Evolutionary conservation across 1,139 yeast genomes (phyloP), one percentile per base, ranked within the genome.

Genomic region (Geotrichum histeridarum): DNA sequence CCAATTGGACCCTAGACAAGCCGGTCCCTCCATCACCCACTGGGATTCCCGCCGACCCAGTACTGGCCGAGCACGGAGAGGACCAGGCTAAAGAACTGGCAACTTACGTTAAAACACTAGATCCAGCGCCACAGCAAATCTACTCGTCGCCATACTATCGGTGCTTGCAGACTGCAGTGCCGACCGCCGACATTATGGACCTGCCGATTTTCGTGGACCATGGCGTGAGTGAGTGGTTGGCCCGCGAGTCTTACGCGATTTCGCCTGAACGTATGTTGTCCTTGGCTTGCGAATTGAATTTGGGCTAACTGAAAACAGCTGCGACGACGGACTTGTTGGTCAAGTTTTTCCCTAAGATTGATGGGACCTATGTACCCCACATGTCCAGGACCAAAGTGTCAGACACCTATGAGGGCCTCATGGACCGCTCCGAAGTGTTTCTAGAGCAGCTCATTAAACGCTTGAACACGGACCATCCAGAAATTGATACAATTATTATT

Each of bases 81-180:
- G 85, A 81, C 8, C 96, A 88, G 68, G 93, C 96, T 1, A 75
- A 77, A 54, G 89, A 88, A 64, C 72, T 88, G 54, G 77, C 72
- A 22, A 81, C 77, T 63, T 60, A 72, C 18, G 61, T 76, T 31
- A 61, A 62, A 9, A 57, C 69, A 1, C 65, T 75, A 14, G 60
- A 70, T 32, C 70, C 73, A 4, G 79, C 81, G 27, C 76, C 74
- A 53, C 82, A 83, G 58, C 72, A 83, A 51, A 77, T 88, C 27
- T 74, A 86, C 62, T 73, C 84, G 1, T 88, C 96, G 1, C 98
- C 98, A 0, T 91, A 89, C 68, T 90, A 88, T 68, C 74, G 98
- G 58, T 93, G 98, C 68, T 75, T 91, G 14, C 91, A 93, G 67
- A 90, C 98, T 0, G 79, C 86, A 2, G 77, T 80, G 46, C 87